Percentiles rank a stretch among this genome's conserved stretches.
Evolutionary conservation across 305 asterid genomes (phyloP).

Genomic region (Fraxinus xanthoxyloides): DNA sequence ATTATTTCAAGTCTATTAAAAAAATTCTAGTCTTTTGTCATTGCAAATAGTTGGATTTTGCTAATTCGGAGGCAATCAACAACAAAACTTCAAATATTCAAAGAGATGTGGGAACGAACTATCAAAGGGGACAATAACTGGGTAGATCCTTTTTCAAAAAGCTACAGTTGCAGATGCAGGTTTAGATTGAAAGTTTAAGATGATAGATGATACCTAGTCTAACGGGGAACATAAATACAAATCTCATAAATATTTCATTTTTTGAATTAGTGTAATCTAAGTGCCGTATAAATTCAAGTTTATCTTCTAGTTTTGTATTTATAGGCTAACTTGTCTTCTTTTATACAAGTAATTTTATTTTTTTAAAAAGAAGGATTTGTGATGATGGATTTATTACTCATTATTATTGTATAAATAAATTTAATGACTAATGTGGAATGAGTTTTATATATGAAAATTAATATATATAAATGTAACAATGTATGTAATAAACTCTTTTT

Average conservation of each 20-base stretch:
- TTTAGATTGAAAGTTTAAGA: constrained; percentile 20
- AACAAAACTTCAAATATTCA: constrained; percentile 57
- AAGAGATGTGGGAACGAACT: constrained; percentile 79
- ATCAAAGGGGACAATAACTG: constrained; percentile 57
- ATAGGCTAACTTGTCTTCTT: background rate
- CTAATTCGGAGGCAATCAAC: constrained; percentile 80
- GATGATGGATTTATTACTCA: no score
- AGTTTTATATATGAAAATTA: no score
- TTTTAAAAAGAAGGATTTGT: no score
- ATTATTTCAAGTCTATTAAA: background rate
- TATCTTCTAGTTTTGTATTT: background rate
- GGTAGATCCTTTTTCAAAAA: constrained; percentile 61
- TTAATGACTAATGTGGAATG: no score
- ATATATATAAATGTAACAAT: no score
- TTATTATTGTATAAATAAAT: no score
- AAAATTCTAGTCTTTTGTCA: background rate
- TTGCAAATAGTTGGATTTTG: background rate
- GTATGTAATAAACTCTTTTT: no score
- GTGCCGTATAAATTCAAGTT: background rate
- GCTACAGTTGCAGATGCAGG: background rate
- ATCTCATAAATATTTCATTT: constrained; percentile 17
- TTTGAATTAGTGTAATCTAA: background rate
- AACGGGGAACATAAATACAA: background rate
- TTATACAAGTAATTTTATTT: no score
- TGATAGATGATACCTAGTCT: background rate